Evolutionary conservation across 2,329 filamentous ascomycete genomes (phyloP).

Genomic region (Aspergillus caelatus): DNA sequence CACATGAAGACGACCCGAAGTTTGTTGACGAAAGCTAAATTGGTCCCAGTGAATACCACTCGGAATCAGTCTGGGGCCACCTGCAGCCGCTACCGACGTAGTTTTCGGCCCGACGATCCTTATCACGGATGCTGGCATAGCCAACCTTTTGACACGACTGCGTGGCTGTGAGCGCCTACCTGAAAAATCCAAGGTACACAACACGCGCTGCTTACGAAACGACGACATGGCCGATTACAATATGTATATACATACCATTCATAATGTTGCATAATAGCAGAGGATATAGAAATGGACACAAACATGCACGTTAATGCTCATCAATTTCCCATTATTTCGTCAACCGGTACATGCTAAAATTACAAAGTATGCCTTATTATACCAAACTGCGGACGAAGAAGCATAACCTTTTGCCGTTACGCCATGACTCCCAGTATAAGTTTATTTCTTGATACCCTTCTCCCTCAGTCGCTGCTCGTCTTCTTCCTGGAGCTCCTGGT

Average conservation of each 20-base stretch:
- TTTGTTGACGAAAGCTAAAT: constrained; percentile 30
- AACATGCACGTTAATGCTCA: neutral
- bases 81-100: neutral
- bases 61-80: neutral
- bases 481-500: constrained; percentile 47
- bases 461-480: constrained; percentile 48
- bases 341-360: constrained; percentile 1
- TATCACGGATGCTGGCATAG: neutral
- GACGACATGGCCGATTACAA: constrained; percentile 6
- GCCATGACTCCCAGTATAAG: neutral
- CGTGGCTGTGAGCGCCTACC: neutral
- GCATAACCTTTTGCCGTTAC: neutral
- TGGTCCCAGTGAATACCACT: neutral
- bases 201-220: constrained; percentile 13
- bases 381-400: neutral
- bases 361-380: neutral
- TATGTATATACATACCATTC: constrained; percentile 7
- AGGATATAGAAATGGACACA: neutral
- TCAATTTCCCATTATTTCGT: neutral
- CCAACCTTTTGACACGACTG: neutral
- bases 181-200: neutral
- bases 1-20: constrained; percentile 35
- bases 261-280: constrained; percentile 8
- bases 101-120: neutral
- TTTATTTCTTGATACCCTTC: constrained; percentile 44